Base-by-base conservation (phyloP, 2,329 filamentous ascomycete genomes). In the Metarhizium guizhouense region DNA sequence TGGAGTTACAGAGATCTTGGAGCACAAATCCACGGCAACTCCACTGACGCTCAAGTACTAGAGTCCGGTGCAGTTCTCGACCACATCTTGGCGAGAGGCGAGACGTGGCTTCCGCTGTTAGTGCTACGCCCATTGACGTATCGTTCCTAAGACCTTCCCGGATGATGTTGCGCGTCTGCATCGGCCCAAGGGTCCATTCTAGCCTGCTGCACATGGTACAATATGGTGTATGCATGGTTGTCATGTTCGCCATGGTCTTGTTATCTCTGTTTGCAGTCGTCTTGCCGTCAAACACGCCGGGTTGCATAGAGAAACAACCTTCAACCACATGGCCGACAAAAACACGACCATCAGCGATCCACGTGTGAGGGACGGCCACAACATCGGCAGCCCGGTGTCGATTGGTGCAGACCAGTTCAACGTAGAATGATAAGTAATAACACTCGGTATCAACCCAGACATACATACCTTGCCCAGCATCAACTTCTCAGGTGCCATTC, bases 1-100 rank as follows among this genome's bases (percentile, higher is more conserved):
- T 36, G 40, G 40, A 10, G 51, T 47, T 47, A 53, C 51, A 53
- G 32, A 47, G 40, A 53, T 53, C 40, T 47, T 47, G 51, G 47
- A 29, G 3, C 40, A 53, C 51, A 45, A 34, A 11, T 25, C 25
- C 25, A 25, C 25, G 25, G 25, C 25, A 25, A 25, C 25, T 4
- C 25, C 25, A 25, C 25, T 25, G 25, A 25, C 25, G 25, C 25
- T 25, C 25, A 25, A 25, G 25, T 25, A 25, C 25, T 25, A 25
- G 25, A 4, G 25, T 4, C 25, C 25, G 25, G 25, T 25, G 25
- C 25, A 13, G 25, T n/a, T 52, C 50, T 52, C 34, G 38, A 43
- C 50, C 50, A 42, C 50, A 6, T 11, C 43, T 34, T 51, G 48
- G 30, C 48, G 51, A 53, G 51, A 20, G 48, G 48, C 48, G 51